Percentiles rank a stretch among this genome's conserved stretches.
Conservation (phyloP, 208 protist species). For the Crithidia fasciculata region DNA sequence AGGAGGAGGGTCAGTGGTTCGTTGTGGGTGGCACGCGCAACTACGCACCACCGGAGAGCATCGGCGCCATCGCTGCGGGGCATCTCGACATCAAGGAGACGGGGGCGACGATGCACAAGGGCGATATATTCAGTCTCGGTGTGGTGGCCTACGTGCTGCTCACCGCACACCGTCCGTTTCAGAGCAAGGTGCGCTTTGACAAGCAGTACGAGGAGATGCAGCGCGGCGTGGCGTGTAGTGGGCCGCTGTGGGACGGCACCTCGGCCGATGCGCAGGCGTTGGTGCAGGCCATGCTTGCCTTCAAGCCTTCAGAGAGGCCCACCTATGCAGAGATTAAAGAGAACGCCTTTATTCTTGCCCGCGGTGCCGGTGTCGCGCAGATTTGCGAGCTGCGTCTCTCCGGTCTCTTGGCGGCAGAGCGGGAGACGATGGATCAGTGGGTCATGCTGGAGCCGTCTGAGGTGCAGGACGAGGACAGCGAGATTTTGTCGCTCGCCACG, state of each 20-base stretch:
- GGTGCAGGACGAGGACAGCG: conserved; percentile 25
- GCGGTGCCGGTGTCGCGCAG: conserved; percentile 29
- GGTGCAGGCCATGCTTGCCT: conserved; percentile 52
- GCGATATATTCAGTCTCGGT: conserved; percentile 82
- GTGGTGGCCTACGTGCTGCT: conserved; percentile 73
- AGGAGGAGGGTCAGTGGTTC: conserved; percentile 28
- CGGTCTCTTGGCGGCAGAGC: conserved; percentile 30
- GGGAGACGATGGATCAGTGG: conserved; percentile 57
- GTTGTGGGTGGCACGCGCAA: conserved; percentile 56
- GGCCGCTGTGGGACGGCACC: conserved; percentile 48
- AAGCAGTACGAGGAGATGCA: conserved; percentile 45
- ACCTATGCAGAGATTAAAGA: conserved; percentile 34
- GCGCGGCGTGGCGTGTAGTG: conserved; percentile 48
- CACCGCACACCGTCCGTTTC: conserved; percentile 44
- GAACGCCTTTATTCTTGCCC: conserved; percentile 47
- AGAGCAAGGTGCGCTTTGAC: conserved; percentile 32
- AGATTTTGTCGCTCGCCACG: conserved; percentile 15
- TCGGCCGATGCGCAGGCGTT: conserved; percentile 49
- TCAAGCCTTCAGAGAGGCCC: conserved; percentile 40
- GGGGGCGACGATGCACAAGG: conserved; percentile 55
- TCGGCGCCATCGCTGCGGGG: conserved; percentile 42
- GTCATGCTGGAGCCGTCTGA: conserved; percentile 46
- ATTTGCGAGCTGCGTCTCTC: conserved; percentile 39
- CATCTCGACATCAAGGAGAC: conserved; percentile 40
- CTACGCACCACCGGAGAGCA: conserved; percentile 77